Percentiles rank a stretch among this genome's conserved stretches.
These are phyloP conservation scores for Trypanosomatidae sp. DNA, from an alignment of 208 protist species.

Conservation along the genomic window DNA sequence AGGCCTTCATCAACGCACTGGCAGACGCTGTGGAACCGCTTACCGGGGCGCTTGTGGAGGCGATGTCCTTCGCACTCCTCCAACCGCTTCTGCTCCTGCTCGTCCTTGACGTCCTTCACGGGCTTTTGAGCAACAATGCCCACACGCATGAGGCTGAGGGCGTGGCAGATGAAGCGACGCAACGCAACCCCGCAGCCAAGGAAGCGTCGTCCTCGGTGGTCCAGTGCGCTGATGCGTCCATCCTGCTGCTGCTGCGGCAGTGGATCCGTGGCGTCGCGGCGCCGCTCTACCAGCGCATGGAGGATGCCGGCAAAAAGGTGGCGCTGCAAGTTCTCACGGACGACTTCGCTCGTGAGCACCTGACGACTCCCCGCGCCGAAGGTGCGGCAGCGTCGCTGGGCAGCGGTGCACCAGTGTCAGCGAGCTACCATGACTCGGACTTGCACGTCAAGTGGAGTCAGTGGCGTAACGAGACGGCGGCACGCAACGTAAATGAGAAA, in stretches of 20 bases:
- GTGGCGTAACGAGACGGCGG: background rate
- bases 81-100: slow-evolving; percentile 39
- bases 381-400: background rate
- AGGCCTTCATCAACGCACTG: slow-evolving; percentile 38
- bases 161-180: background rate
- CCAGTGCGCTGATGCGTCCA: background rate
- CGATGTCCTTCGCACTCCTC: slow-evolving; percentile 17
- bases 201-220: background rate
- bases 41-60: slow-evolving; percentile 27
- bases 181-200: background rate
- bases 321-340: slow-evolving; percentile 2
- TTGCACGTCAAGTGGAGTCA: slow-evolving; percentile 18
- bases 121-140: background rate
- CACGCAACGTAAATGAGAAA: background rate
- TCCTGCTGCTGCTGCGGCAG: slow-evolving; percentile 8
- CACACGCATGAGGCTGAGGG: background rate
- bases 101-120: slow-evolving; percentile 42
- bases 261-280: slow-evolving; percentile 20
- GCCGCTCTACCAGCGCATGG: slow-evolving; percentile 13
- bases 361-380: background rate
- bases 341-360: slow-evolving; percentile 9
- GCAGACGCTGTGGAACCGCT: slow-evolving; percentile 36
- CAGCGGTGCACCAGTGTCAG: background rate
- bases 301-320: background rate
- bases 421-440: background rate